Evolutionary conservation across 768 basidiomycete genomes (phyloP).

Genomic region (Mycena vitilis): DNA sequence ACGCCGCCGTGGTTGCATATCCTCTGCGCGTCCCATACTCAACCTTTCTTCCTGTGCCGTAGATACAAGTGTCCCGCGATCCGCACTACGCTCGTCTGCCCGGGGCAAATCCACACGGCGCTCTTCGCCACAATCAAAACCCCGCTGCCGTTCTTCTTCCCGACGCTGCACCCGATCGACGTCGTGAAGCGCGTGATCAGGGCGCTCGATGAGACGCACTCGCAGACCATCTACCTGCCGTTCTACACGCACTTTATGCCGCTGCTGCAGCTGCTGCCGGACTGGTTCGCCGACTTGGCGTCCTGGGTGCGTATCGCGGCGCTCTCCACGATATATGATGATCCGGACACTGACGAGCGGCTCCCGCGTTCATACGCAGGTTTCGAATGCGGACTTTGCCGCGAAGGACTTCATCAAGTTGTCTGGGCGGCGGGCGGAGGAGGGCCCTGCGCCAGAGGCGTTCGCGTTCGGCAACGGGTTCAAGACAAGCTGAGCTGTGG

Average conservation of each 20-base stretch:
- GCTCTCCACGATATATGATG: conserved; percentile 15
- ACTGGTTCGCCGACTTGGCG: conserved; percentile 77
- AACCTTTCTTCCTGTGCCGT: conserved; percentile 28
- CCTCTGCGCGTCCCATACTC: conserved; percentile 8
- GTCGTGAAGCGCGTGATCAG: conserved; percentile 86
- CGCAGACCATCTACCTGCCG: conserved; percentile 75
- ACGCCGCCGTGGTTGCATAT: conserved; percentile 32
- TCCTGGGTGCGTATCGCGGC: conserved; percentile 70
- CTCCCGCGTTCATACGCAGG: conserved; percentile 48
- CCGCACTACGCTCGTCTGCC: conserved; percentile 88
- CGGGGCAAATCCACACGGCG: conserved; percentile 82
- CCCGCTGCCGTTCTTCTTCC: conserved; percentile 79
- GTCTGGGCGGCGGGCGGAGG: conserved; percentile 68
- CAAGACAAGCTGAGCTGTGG: conserved; percentile 13
- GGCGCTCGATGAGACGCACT: conserved; percentile 85
- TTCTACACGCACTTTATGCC: conserved; percentile 76
- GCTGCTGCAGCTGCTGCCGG: conserved; percentile 69
- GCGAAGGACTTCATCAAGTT: conserved; percentile 79
- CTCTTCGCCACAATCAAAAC: conserved; percentile 73
- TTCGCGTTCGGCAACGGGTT: not conserved
- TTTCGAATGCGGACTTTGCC: conserved; percentile 74
- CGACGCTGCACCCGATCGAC: conserved; percentile 76
- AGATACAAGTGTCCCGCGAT: conserved; percentile 82
- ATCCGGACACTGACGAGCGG: conserved; percentile 13
- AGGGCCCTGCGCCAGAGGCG: conserved; percentile 48